Percentiles rank a stretch among this genome's conserved stretches.
phyloP scores from a whole-genome alignment of 257 asterid species.

The Dorcoceras hygrometricum region DNA sequence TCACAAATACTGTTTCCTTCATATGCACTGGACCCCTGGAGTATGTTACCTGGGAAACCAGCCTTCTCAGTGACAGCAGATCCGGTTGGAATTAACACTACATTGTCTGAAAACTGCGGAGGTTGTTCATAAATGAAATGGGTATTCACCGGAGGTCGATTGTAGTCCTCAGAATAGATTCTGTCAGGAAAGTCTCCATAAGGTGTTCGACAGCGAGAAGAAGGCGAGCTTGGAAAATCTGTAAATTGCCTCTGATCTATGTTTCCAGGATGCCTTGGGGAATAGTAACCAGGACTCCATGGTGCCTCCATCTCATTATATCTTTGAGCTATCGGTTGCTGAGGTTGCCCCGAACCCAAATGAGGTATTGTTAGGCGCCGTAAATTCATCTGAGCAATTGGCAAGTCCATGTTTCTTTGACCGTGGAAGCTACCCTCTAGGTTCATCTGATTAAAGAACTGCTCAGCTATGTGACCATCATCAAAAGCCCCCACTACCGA shows the following conservation, averaged over 20 bases:
- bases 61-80: slow-evolving; percentile 44
- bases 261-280: slow-evolving; percentile 71
- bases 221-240: slow-evolving; percentile 87
- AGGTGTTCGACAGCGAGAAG: slow-evolving; percentile 55
- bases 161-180: slow-evolving; percentile 59
- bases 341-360: slow-evolving; percentile 59
- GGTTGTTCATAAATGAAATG: slow-evolving; percentile 61
- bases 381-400: slow-evolving; percentile 67
- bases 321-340: slow-evolving; percentile 60
- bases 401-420: slow-evolving; percentile 73
- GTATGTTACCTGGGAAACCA: slow-evolving; percentile 73
- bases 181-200: slow-evolving; percentile 58
- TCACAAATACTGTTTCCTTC: slow-evolving; percentile 74
- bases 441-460: slow-evolving; percentile 64
- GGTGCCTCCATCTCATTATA: slow-evolving; percentile 88
- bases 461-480: slow-evolving; percentile 64
- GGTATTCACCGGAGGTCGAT: slow-evolving; percentile 41
- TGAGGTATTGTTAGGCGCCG: slow-evolving; percentile 72
- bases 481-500: slow-evolving; percentile 49
- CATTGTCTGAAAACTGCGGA: slow-evolving; percentile 53
- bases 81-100: slow-evolving; percentile 51
- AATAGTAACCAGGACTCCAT: slow-evolving; percentile 94
- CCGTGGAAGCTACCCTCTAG: slow-evolving; percentile 66
- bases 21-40: slow-evolving; percentile 47
- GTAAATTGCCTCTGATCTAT: slow-evolving; percentile 62